phyloP scores from a whole-genome alignment of 2,329 filamentous ascomycete genomes.

The Orbilia ellipsospora region DNA sequence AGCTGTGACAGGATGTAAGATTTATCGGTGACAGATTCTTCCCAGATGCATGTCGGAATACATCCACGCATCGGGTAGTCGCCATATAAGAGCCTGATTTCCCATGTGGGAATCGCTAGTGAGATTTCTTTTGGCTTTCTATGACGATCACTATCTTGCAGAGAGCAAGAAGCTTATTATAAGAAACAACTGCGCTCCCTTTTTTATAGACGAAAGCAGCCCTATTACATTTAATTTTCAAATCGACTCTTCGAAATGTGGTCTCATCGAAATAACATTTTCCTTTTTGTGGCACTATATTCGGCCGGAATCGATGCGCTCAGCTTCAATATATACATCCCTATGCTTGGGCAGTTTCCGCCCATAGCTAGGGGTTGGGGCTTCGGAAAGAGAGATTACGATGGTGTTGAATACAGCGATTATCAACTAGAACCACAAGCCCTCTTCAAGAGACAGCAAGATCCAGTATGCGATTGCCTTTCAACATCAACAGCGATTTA shows the following conservation, averaged over 20 bases:
- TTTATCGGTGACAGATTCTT: constrained; percentile 14
- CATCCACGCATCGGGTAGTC: background rate
- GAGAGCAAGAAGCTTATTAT: constrained; percentile 15
- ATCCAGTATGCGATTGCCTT: constrained; percentile 13
- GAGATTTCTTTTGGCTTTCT: constrained; percentile 22
- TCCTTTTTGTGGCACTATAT: too few relatives aligned
- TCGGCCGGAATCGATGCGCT: background rate
- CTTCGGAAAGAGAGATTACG: constrained; percentile 7
- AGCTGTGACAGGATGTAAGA: constrained; percentile 2
- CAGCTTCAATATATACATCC: background rate
- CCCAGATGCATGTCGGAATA: background rate
- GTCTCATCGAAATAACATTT: too few relatives aligned
- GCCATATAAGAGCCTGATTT: constrained; percentile 38
- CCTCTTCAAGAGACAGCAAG: constrained; percentile 19
- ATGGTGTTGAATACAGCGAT: too few relatives aligned
- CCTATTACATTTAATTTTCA: too few relatives aligned
- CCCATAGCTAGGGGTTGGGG: background rate
- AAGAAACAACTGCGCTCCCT: constrained; percentile 2
- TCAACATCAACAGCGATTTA: constrained; percentile 12
- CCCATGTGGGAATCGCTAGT: constrained; percentile 14
- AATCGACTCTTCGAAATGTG: too few relatives aligned
- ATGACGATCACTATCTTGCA: constrained; percentile 41
- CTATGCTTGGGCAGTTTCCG: constrained; percentile 10
- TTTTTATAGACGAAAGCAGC: background rate
- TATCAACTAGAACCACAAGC: too few relatives aligned